phyloP scores from a whole-genome alignment of 169 alveolate genomes.

The Fabrea salina region DNA sequence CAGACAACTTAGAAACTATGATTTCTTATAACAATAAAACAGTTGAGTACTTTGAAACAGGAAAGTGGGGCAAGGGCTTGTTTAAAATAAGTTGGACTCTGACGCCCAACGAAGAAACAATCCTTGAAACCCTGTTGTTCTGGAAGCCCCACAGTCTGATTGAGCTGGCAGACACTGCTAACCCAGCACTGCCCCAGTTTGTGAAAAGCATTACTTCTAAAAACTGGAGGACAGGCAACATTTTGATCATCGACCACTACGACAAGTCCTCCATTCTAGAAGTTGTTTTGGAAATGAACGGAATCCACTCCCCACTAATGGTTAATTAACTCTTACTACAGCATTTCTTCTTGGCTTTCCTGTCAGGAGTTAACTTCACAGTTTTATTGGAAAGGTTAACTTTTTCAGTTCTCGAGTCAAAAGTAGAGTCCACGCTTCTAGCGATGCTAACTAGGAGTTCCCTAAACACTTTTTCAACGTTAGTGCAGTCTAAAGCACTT shows the following conservation, averaged over 20 bases:
- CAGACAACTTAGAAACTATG: not conserved
- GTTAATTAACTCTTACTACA: not conserved
- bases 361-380: not conserved
- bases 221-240: not conserved
- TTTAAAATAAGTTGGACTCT: slow-evolving; percentile 18
- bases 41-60: not conserved
- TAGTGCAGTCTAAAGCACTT: slow-evolving; percentile 28
- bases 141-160: slow-evolving; percentile 16
- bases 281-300: not conserved
- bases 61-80: not conserved
- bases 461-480: slow-evolving; percentile 36
- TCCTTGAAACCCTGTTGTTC: not conserved
- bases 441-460: slow-evolving; percentile 18
- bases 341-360: not conserved
- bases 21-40: not conserved
- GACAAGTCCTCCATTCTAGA: not conserved
- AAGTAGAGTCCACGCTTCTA: not conserved
- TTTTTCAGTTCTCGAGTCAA: not conserved
- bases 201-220: not conserved
- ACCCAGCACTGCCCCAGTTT: not conserved
- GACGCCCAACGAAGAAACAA: slow-evolving; percentile 1
- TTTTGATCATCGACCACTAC: slow-evolving; percentile 23
- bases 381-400: not conserved
- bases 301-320: too few relatives aligned
- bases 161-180: slow-evolving; percentile 19